Evolutionary conservation across 2,329 filamentous ascomycete species (phyloP).

Genomic region (Aspergillus terreus): DNA sequence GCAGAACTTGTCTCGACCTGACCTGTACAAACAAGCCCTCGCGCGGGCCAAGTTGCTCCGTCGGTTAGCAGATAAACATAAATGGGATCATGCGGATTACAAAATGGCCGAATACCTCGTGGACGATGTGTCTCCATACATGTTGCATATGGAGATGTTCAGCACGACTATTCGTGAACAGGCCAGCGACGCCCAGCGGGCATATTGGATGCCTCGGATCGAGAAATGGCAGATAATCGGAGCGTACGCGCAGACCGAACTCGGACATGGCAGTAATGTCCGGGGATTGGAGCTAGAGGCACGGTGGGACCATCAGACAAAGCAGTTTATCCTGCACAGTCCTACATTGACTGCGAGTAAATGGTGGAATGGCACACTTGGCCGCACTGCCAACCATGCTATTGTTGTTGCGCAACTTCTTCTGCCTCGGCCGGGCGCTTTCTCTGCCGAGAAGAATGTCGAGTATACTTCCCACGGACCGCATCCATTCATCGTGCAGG

Average conservation of each 20-base stretch:
- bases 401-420: conserved; percentile 53
- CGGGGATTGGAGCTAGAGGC: conserved; percentile 48
- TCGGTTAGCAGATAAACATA: conserved; percentile 43
- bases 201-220: conserved; percentile 49
- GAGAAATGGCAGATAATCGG: conserved; percentile 50
- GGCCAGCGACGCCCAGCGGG: conserved; percentile 44
- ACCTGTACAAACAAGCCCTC: conserved; percentile 51
- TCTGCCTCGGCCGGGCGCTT: not conserved
- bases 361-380: conserved; percentile 55
- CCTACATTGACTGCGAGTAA: conserved; percentile 52
- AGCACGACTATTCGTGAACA: conserved; percentile 50
- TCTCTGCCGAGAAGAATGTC: not conserved
- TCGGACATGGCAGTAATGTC: conserved; percentile 53
- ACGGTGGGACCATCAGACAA: conserved; percentile 42
- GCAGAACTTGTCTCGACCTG: conserved; percentile 49
- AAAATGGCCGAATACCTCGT: conserved; percentile 51
- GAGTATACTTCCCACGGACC: conserved; percentile 47
- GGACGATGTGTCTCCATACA: conserved; percentile 53
- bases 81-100: conserved; percentile 50
- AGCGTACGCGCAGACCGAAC: conserved; percentile 51
- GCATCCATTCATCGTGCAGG: conserved; percentile 52
- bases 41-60: conserved; percentile 51
- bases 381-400: conserved; percentile 53
- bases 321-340: conserved; percentile 50
- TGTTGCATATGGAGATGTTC: conserved; percentile 52